phyloP scores from a whole-genome alignment of 108 stramenopile species.

The Cyclotella choctawhatcheeana region DNA sequence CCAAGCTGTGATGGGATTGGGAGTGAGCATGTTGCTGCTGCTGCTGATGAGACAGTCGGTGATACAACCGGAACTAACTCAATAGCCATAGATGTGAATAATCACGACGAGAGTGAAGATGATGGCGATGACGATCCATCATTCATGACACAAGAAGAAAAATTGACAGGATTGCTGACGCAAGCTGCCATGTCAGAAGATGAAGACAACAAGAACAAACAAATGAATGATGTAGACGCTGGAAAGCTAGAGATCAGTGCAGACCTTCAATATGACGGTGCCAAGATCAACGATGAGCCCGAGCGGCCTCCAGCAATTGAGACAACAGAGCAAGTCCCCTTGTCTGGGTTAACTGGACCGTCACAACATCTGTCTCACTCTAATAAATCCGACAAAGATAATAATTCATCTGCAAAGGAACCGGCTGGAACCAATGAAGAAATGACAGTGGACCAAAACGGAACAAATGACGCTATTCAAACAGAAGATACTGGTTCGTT shows the following conservation, averaged over 20 bases:
- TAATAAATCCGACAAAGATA: neutral
- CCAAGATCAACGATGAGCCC: neutral
- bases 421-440: neutral
- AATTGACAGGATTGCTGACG: constrained; percentile 7
- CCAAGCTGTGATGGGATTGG: neutral
- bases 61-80: neutral
- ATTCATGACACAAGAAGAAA: neutral
- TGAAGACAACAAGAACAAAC: neutral
- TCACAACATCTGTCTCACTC: neutral
- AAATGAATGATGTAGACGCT: constrained; percentile 7
- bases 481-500: constrained; percentile 14
- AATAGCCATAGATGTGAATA: neutral
- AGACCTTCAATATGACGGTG: neutral
- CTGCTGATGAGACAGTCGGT: neutral
- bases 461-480: neutral
- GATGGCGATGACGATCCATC: neutral
- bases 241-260: too few species aligned
- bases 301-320: neutral
- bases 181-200: constrained; percentile 1
- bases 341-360: constrained; percentile 1
- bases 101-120: neutral
- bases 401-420: too few species aligned
- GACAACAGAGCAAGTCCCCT: neutral
- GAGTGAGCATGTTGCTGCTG: neutral
- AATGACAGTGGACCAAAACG: neutral